phyloP scores from a whole-genome alignment of 352 stramenopile genomes.

The Pythium graminicola region DNA sequence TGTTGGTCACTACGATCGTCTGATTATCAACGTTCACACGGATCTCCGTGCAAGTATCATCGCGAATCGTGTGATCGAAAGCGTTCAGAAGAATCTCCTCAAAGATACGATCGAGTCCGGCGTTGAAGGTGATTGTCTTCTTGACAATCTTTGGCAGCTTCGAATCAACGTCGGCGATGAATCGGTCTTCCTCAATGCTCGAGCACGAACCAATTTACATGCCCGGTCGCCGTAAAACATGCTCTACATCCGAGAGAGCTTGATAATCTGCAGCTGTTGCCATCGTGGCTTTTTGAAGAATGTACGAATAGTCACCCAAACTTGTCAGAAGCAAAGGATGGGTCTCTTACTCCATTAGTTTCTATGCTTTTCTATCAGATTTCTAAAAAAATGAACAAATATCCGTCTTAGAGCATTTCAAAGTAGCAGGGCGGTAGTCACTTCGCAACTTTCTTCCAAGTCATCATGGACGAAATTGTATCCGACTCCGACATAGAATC shows the following conservation, averaged over 20 bases:
- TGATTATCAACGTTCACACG: background rate
- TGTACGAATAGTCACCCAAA: no score
- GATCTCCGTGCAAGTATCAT: background rate
- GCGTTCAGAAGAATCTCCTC: background rate
- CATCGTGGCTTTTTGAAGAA: no score
- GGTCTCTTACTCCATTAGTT: no score
- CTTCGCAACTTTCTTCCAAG: no score
- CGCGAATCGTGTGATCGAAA: background rate
- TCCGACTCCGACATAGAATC: no score
- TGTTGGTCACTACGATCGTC: background rate
- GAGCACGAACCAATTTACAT: background rate
- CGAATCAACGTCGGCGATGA: no score
- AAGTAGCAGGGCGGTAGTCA: no score
- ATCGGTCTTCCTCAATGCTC: background rate
- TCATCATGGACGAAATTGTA: no score
- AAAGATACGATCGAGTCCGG: background rate
- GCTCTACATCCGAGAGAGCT: background rate
- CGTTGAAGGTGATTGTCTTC: background rate
- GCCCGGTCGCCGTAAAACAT: background rate
- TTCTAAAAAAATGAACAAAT: no score
- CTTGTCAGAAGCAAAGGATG: no score
- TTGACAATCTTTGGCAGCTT: background rate
- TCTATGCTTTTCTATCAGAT: no score
- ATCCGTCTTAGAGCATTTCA: no score
- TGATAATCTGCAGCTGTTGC: background rate